Conservation (phyloP, 768 basidiomycete species). For the Macrolepiota albuminosa region DNA sequence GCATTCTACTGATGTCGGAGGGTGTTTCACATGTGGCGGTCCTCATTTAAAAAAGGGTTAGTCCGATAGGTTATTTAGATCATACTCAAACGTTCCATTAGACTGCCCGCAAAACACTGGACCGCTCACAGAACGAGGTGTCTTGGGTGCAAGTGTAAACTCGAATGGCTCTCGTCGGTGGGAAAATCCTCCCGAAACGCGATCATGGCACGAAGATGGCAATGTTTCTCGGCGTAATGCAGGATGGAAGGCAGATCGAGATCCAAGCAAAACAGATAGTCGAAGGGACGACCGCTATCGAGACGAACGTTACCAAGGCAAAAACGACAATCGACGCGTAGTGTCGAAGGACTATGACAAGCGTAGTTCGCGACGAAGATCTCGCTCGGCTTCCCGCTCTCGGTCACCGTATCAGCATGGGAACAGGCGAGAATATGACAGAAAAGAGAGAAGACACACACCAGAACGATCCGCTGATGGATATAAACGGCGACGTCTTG, state of each 20-base stretch:
- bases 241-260: constrained; percentile 22
- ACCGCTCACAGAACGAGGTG: constrained; percentile 25
- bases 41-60: constrained; percentile 89
- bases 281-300: constrained; percentile 20
- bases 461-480: constrained; percentile 26
- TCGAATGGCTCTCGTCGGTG: constrained; percentile 26
- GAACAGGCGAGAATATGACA: constrained; percentile 17
- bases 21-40: constrained; percentile 93
- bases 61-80: constrained; percentile 2
- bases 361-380: constrained; percentile 21
- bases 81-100: constrained; percentile 13
- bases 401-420: constrained; percentile 23
- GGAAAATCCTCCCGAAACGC: constrained; percentile 24
- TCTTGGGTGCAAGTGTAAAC: constrained; percentile 30
- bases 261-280: constrained; percentile 17
- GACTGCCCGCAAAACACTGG: constrained; percentile 51
- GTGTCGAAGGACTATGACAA: constrained; percentile 22
- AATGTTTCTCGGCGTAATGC: constrained; percentile 16
- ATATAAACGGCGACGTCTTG: constrained; percentile 53
- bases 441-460: constrained; percentile 25
- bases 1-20: constrained; percentile 49
- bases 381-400: constrained; percentile 25
- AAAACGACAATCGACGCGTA: constrained; percentile 4
- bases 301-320: constrained; percentile 2
- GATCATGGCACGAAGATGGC: constrained; percentile 31